Percentiles rank a stretch among this genome's conserved stretches.
phyloP scores from a whole-genome alignment of 257 asterid species.

The Solanum peruvianum region DNA sequence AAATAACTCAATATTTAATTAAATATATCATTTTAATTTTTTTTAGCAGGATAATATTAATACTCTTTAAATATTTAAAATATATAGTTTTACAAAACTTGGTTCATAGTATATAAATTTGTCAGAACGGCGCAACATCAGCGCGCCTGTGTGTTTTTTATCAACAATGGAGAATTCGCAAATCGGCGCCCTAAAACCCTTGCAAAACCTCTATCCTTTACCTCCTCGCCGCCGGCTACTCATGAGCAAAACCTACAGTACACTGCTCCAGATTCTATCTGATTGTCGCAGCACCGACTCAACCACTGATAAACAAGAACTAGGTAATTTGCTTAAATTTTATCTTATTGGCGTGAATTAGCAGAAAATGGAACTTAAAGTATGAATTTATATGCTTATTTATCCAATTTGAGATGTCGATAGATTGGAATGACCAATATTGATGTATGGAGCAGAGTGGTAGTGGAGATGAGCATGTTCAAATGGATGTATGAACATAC shows the following conservation, averaged over 20 bases:
- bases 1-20: neutral
- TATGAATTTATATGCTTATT: neutral
- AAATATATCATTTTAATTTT: too few relatives aligned
- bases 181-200: slow-evolving; percentile 16
- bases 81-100: neutral
- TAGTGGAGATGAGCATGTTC: neutral
- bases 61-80: too few relatives aligned
- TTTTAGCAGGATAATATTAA: neutral
- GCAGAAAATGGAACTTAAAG: neutral
- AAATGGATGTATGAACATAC: neutral
- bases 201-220: slow-evolving; percentile 2
- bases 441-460: neutral
- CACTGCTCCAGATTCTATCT: slow-evolving; percentile 30
- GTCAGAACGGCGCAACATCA: neutral
- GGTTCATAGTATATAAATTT: neutral
- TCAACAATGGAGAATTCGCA: slow-evolving; percentile 27
- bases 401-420: neutral
- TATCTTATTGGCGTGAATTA: neutral
- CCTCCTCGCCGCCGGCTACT: slow-evolving; percentile 40
- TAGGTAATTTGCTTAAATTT: slow-evolving; percentile 22
- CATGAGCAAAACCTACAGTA: slow-evolving; percentile 42
- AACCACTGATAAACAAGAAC: slow-evolving; percentile 5
- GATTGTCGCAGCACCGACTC: slow-evolving; percentile 14
- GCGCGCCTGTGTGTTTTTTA: neutral
- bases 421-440: neutral